phyloP scores from a whole-genome alignment of 1,284 basidiomycete species.

The Wolfiporia cocos region DNA sequence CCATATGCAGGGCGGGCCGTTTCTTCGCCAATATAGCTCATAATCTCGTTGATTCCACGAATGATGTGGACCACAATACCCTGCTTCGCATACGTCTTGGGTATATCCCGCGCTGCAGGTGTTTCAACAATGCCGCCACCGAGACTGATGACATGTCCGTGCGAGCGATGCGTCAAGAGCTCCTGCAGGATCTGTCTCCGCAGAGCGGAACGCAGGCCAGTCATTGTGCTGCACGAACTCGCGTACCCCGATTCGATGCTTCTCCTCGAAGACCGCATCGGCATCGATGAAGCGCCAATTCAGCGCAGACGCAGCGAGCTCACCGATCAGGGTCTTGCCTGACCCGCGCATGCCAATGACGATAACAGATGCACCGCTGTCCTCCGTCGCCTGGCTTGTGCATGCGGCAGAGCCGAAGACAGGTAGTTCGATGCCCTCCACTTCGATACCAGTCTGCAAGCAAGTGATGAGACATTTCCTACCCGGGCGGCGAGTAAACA shows the following conservation, averaged over 20 bases:
- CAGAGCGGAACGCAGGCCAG: constrained; percentile 73
- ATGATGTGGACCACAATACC: constrained; percentile 72
- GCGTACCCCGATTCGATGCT: constrained; percentile 59
- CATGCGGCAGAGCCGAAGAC: constrained; percentile 37
- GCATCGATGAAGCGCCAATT: constrained; percentile 85
- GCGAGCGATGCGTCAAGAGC: constrained; percentile 50
- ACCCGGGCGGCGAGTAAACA: constrained; percentile 1
- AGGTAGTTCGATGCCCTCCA: constrained; percentile 78
- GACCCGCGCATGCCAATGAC: constrained; percentile 97
- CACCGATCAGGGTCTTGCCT: constrained; percentile 90
- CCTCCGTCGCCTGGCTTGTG: constrained; percentile 32
- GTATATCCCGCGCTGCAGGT: constrained; percentile 61
- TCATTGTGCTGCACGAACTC: constrained; percentile 75
- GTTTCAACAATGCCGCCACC: constrained; percentile 96
- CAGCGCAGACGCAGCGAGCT: constrained; percentile 70
- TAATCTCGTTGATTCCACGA: constrained; percentile 65
- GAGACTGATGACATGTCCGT: constrained; percentile 80
- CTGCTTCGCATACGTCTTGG: constrained; percentile 61
- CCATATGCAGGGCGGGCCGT: constrained; percentile 81
- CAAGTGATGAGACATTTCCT: constrained; percentile 10
- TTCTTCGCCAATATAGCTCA: constrained; percentile 76
- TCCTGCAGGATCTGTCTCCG: constrained; percentile 55
- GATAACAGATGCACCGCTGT: constrained; percentile 64
- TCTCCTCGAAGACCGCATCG: constrained; percentile 73
- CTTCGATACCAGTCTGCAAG: constrained; percentile 79